Base-by-base conservation (phyloP, 768 basidiomycete species). In the Russula virescens region DNA sequence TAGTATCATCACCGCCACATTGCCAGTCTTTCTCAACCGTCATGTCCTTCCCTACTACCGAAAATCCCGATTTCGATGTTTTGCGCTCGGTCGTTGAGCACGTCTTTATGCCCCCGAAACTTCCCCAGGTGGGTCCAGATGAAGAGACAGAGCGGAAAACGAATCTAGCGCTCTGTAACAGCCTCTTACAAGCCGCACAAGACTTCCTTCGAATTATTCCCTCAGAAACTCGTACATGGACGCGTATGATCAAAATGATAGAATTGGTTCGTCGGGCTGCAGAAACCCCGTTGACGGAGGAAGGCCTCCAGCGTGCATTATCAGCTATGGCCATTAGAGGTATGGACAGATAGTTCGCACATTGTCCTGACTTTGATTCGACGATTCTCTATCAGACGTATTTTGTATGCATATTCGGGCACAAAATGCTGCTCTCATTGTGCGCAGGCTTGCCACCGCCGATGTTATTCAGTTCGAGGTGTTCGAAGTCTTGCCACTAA, bases 401-500 rank as follows among this genome's bases (percentile, higher is more conserved):
- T 60, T 60, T 40, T 50, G n/a, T 3, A 60, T 46, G 58, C 50
- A 60, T 25, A 28, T 60, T 13, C 50, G 58, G 2, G 42, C 58
- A n/a, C 58, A 60, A 16, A 60, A 60, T 35, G 58, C 50, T 7
- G 42, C 28, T n/a, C 9, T 60, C 9, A 9, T 60, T 3, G 31
- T 60, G 18, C 58, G 58, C 21, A 19, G n/a, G 5, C 50, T 21
- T 26, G 6, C 45, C 14, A 28, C 26, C 26, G 5, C n/a, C 5
- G 16, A 52, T 19, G 10, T 18, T 9, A 42, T 52, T 52, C 58
- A 26, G 23, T 60, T 58, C 57, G 57, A 83, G 62, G 69, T 70
- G 8, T 84, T 83, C 59, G 78, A 82, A 65, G 72, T 77, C 13
- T 78, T 78, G 1, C 75, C 80, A 1, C 66, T 69, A 28, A 65